Evolutionary conservation across 805 yeast genomes (phyloP).

Genomic region (Candida chauliodis): DNA sequence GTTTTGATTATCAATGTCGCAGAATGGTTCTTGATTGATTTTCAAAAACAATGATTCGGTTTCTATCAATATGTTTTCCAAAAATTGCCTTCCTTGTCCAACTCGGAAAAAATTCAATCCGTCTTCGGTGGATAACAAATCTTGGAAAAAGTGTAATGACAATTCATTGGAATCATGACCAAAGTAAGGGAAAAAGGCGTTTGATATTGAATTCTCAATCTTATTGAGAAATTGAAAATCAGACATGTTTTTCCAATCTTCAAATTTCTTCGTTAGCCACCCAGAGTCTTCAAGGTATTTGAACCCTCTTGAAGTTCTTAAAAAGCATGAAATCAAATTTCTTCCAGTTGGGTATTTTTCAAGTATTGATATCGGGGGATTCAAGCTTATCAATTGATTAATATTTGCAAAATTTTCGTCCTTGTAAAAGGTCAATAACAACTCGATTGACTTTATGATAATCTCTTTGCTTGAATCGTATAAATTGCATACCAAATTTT

Average conservation of each 20-base stretch:
- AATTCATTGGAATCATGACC: constrained; percentile 1
- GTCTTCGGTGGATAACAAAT: constrained; percentile 73
- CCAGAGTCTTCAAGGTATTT: constrained; percentile 55
- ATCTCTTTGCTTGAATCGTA: constrained; percentile 54
- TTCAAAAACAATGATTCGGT: constrained; percentile 9
- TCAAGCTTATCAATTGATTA: constrained; percentile 45
- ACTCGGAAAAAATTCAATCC: constrained; percentile 61
- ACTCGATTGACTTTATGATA: constrained; percentile 17
- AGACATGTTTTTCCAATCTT: constrained; percentile 54
- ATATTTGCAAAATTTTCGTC: constrained; percentile 36
- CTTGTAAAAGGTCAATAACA: constrained; percentile 18
- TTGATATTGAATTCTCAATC: constrained; percentile 40
- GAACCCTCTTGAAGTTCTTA: constrained; percentile 70
- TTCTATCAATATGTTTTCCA: constrained; percentile 31
- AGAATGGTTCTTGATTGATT: constrained; percentile 17
- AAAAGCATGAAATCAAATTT: constrained; percentile 55
- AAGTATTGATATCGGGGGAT: constrained; percentile 50
- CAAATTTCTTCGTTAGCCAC: constrained; percentile 63
- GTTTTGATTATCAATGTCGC: constrained; percentile 14
- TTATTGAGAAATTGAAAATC: constrained; percentile 45
- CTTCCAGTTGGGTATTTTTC: constrained; percentile 26
- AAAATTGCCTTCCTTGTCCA: constrained; percentile 38
- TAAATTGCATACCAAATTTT: constrained; percentile 59
- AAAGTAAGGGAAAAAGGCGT: constrained; percentile 22
- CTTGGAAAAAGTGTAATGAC: constrained; percentile 61